A percentile compares a stretch with the other conserved stretches of the same genome.
phyloP scores from a whole-genome alignment of 2,329 filamentous ascomycete species.

The Fusarium nanum region DNA sequence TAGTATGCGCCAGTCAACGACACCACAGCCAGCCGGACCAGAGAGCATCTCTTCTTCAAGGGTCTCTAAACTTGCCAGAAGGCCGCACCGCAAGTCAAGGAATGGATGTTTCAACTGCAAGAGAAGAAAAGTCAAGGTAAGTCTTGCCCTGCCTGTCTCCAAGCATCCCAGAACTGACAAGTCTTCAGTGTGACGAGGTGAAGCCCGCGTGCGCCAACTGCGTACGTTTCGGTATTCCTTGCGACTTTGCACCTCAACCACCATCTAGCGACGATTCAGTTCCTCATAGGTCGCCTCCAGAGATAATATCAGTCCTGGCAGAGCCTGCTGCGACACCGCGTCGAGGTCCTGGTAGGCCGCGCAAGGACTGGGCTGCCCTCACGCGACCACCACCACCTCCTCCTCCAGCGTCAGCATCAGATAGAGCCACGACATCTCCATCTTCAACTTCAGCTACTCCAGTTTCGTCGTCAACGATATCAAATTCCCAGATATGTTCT shows the following conservation, averaged over 20 bases:
- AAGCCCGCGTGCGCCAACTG: conserved; percentile 50
- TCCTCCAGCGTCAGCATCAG: conserved; percentile 25
- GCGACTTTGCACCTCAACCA: conserved; percentile 44
- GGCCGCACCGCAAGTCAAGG: conserved; percentile 49
- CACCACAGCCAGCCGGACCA: conserved; percentile 39
- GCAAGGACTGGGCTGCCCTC: conserved; percentile 48
- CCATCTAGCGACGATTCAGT: conserved; percentile 34
- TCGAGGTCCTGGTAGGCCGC: conserved; percentile 48
- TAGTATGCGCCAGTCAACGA: conserved; percentile 35
- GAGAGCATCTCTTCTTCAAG: conserved; percentile 42
- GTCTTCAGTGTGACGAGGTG: conserved; percentile 48
- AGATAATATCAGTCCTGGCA: conserved; percentile 25
- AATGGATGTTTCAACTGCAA: conserved; percentile 50
- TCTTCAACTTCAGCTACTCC: conserved; percentile 39
- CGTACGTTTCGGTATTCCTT: conserved; percentile 48
- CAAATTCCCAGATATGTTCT: conserved; percentile 38
- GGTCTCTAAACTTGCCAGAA: conserved; percentile 45
- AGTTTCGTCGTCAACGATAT: conserved; percentile 38
- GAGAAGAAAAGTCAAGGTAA: conserved; percentile 49
- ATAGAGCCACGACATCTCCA: conserved; percentile 42
- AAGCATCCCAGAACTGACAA: conserved; percentile 27
- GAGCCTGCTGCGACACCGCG: conserved; percentile 37
- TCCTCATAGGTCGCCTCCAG: conserved; percentile 30
- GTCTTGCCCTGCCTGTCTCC: conserved; percentile 7
- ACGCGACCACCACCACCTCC: conserved; percentile 33